Base-by-base conservation (phyloP, 805 yeast species). In the Candida quercuum region DNA sequence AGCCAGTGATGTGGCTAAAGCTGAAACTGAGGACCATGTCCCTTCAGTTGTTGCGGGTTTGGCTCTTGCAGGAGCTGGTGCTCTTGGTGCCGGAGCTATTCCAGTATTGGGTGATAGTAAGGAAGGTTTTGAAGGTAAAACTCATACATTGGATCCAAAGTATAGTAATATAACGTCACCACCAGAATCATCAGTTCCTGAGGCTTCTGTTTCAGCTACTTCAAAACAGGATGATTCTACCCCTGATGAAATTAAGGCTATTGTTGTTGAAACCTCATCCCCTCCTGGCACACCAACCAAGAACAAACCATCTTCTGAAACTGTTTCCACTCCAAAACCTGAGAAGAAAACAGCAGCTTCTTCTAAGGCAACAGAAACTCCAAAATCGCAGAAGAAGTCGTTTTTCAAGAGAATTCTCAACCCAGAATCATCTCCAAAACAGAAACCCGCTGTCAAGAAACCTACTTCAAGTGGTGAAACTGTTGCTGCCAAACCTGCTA, bases 141-240 rank as follows among this genome's bases (percentile, higher is more conserved):
- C 41, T 36, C 28, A 40, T 16, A 47, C 53, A 30, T 36, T 51
- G 24, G 54, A 51, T 26, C 56, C 56, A 33, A 49, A 48, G 35
- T 31, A 43, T 15, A 38, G 45, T 8, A 47, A 48, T 15, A 40
- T 35, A 32, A 23, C 24, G 20, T 16, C 23, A 29, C 28, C 17
- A 17, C 16, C 35, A 13, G 31, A 22, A 13, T 22, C 11, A 12
- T 7, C 28, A 12, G n/a, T 25, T 25, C 28, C 28, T 9, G 28
- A 15, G 6, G n/a, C 28, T 12, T 25, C n/a, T 25, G 28, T n/a
- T n/a, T n/a, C n/a, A n/a, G n/a, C n/a, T n/a, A n/a, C n/a, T 25
- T 6, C 30, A 24, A 24, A 28, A 28, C 8, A 8, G 15, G 23
- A 13, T 6, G 24, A 17, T 7, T 30, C 33, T n/a, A 30, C 12